Evolutionary conservation across 768 basidiomycete species (phyloP), one percentile per base, ranked within the genome.

Genomic region (Pilatotrama ljubarskyi): DNA sequence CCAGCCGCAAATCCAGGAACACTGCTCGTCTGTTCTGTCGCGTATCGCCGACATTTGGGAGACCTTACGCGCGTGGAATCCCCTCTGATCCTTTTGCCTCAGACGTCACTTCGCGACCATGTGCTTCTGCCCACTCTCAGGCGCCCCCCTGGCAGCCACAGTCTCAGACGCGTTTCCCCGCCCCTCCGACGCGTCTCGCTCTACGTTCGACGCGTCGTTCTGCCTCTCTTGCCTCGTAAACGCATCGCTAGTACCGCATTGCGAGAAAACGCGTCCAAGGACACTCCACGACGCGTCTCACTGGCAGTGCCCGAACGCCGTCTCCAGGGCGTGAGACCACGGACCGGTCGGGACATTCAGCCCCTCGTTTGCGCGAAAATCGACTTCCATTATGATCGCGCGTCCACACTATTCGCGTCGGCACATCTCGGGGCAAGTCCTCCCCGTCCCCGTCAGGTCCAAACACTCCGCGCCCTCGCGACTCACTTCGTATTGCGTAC

Each of bases 101-200:
- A 46, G 25, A 61, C 53, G 26, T 57, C 61, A 56, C 36, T 43
- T 44, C 48, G 41, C 44, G 9, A 25, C 64, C 61, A 59, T 62
- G 54, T 58, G 58, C 55, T 20, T 32, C 25, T 24, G 35, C 54
- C 44, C 24, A 52, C 50, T 32, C 43, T 61, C 42, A 25, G 60
- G 52, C 49, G 32, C 44, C 42, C 20, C 29, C 51, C 18, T 57
- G 13, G 14, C 61, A 63, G 65, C 65, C 65, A 63, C 29, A n/a
- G n/a, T n/a, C n/a, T n/a, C 64, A 58, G 59, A 50, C 65, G 65
- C 62, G 65, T 66, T 35, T 17, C n/a, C 52, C 26, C 5, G 9
- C 10, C 40, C 24, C 20, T 20, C 5, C 59, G 59, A 59, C 61
- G 58, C 58, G 58, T 62, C 43, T 42, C 52, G 5, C 18, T 15